These are phyloP conservation scores for Alliaria petiolata DNA, from an alignment of 345 rosid species.

Conservation along the genomic window DNA sequence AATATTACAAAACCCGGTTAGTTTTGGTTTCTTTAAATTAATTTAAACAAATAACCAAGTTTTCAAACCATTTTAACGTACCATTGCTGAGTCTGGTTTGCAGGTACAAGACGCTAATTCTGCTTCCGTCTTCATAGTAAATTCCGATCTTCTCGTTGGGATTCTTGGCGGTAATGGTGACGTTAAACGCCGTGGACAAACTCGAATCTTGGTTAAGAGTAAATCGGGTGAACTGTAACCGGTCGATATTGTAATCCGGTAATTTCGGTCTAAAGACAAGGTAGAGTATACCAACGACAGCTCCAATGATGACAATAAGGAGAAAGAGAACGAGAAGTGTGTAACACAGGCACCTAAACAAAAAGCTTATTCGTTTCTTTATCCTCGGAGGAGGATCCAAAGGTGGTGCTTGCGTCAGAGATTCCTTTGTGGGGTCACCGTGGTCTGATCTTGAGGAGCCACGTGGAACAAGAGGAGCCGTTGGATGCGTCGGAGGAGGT, in stretches of 20 bases:
- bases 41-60: background rate
- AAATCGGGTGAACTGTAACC: slow-evolving; percentile 52
- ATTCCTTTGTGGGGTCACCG: slow-evolving; percentile 9
- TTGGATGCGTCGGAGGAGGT: slow-evolving; percentile 30
- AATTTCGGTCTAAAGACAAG: slow-evolving; percentile 75
- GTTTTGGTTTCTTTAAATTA: background rate
- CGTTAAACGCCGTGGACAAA: slow-evolving; percentile 53
- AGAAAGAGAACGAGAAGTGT: slow-evolving; percentile 47
- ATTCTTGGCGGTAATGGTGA: slow-evolving; percentile 59
- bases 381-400: slow-evolving; percentile 38
- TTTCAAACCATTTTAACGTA: background rate
- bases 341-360: slow-evolving; percentile 67
- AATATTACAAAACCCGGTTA: background rate
- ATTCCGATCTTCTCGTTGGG: slow-evolving; percentile 80
- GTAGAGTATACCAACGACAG: slow-evolving; percentile 50
- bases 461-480: slow-evolving; percentile 52
- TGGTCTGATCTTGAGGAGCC: slow-evolving; percentile 42
- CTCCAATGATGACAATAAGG: slow-evolving; percentile 44
- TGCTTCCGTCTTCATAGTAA: slow-evolving; percentile 82
- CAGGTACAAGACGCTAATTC: slow-evolving; percentile 49
- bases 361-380: slow-evolving; percentile 52
- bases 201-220: slow-evolving; percentile 36
- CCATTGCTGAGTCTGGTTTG: slow-evolving; percentile 49
- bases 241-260: slow-evolving; percentile 62
- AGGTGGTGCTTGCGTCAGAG: background rate